Conservation (phyloP, 768 basidiomycete species). For the Leccinum obscurum region DNA sequence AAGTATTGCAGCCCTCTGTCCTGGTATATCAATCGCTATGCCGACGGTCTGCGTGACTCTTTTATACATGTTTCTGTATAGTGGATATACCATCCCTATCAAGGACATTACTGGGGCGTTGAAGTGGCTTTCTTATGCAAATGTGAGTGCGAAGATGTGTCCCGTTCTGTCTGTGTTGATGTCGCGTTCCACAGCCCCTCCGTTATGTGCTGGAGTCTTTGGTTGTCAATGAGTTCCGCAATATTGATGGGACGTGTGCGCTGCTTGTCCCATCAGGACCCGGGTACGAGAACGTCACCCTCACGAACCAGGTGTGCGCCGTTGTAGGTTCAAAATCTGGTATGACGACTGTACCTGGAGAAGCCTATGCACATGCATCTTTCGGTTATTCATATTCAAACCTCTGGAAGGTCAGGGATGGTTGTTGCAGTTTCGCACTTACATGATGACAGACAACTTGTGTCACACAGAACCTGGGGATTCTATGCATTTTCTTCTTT, state of each 20-base stretch:
- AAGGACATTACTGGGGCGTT: slow-evolving; percentile 11
- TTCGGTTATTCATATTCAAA: slow-evolving; percentile 29
- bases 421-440: neutral
- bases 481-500: slow-evolving; percentile 44
- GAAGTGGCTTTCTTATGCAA: slow-evolving; percentile 21
- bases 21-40: slow-evolving; percentile 50
- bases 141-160: slow-evolving; percentile 36
- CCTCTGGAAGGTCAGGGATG: slow-evolving; percentile 40
- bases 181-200: slow-evolving; percentile 29
- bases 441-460: neutral
- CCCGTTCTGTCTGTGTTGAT: slow-evolving; percentile 35
- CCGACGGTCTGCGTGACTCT: slow-evolving; percentile 34
- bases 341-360: slow-evolving; percentile 40
- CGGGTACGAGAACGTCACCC: slow-evolving; percentile 32
- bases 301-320: slow-evolving; percentile 42
- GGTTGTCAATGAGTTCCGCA: slow-evolving; percentile 53
- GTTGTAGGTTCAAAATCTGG: slow-evolving; percentile 43
- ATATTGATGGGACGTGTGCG: slow-evolving; percentile 36
- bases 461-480: slow-evolving; percentile 40
- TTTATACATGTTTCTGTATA: slow-evolving; percentile 42
- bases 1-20: slow-evolving; percentile 54
- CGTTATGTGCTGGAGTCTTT: slow-evolving; percentile 25
- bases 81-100: slow-evolving; percentile 39
- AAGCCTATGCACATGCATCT: slow-evolving; percentile 38
- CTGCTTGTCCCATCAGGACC: slow-evolving; percentile 34